Evolutionary conservation across 2,329 filamentous ascomycete genomes (phyloP).

Genomic region (Colletotrichum filicis): DNA sequence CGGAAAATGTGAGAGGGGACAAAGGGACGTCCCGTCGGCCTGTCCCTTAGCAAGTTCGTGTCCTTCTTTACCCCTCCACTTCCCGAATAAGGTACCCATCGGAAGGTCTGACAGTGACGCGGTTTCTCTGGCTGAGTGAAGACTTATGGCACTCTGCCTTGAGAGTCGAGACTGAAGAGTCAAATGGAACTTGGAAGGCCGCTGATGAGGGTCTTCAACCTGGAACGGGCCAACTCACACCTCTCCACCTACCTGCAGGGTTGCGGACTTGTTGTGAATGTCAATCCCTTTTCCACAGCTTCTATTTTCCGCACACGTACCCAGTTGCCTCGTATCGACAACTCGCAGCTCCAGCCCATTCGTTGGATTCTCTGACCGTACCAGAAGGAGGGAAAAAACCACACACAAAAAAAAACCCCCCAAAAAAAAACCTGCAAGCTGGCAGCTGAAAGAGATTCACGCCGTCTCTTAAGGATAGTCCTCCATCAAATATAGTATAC

Average conservation of each 20-base stretch:
- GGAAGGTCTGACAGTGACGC: neutral
- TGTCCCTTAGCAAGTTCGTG: neutral
- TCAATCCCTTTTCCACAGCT: slow-evolving; percentile 7
- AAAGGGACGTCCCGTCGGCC: slow-evolving; percentile 14
- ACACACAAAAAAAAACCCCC: no score
- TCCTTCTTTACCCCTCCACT: neutral
- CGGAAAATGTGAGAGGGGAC: neutral
- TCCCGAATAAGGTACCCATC: neutral
- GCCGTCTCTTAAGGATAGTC: neutral
- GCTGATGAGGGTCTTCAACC: slow-evolving; percentile 3
- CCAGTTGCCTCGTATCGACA: slow-evolving; percentile 24
- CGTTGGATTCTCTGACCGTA: neutral
- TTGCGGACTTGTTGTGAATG: neutral
- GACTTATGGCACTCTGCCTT: neutral
- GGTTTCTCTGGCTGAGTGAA: neutral
- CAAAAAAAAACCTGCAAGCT: slow-evolving; percentile 4
- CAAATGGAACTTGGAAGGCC: slow-evolving; percentile 5
- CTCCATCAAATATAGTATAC: neutral
- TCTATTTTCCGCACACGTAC: slow-evolving; percentile 16
- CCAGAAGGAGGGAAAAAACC: no score
- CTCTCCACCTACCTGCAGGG: slow-evolving; percentile 21
- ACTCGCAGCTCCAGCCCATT: neutral
- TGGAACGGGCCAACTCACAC: slow-evolving; percentile 22
- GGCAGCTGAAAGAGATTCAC: neutral
- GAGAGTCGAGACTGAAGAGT: neutral